Evolutionary conservation across 2,329 filamentous ascomycete genomes (phyloP).

Genomic region (Aspergillus flavus): DNA sequence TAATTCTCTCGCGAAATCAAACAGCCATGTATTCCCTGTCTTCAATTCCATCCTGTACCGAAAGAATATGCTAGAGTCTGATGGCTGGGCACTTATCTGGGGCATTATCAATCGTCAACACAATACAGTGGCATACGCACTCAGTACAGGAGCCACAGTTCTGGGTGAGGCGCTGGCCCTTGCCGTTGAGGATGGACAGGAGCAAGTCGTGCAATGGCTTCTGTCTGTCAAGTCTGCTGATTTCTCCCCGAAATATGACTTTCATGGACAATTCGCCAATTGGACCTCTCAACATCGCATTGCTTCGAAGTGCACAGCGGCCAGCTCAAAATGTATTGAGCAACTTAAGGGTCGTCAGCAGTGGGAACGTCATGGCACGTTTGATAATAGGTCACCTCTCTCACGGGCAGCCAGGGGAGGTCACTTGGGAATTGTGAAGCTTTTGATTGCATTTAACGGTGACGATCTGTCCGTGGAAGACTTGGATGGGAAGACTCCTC

Average conservation of each 20-base stretch:
- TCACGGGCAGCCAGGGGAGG: background rate
- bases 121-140: background rate
- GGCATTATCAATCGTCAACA: background rate
- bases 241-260: background rate
- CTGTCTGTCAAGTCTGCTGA: background rate
- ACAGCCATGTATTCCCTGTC: background rate
- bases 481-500: background rate
- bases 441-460: background rate
- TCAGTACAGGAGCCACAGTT: background rate
- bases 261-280: background rate
- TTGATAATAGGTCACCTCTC: background rate
- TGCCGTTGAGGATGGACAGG: background rate
- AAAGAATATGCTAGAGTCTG: background rate
- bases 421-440: background rate
- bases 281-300: background rate
- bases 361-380: background rate
- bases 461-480: background rate
- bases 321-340: background rate
- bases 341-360: background rate
- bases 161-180: background rate
- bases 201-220: background rate
- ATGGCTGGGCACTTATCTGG: background rate
- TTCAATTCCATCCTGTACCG: background rate
- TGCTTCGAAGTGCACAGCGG: background rate
- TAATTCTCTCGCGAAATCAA: background rate